Conservation (phyloP, 2,329 filamentous ascomycete genomes). For the Eutypella sp. region DNA sequence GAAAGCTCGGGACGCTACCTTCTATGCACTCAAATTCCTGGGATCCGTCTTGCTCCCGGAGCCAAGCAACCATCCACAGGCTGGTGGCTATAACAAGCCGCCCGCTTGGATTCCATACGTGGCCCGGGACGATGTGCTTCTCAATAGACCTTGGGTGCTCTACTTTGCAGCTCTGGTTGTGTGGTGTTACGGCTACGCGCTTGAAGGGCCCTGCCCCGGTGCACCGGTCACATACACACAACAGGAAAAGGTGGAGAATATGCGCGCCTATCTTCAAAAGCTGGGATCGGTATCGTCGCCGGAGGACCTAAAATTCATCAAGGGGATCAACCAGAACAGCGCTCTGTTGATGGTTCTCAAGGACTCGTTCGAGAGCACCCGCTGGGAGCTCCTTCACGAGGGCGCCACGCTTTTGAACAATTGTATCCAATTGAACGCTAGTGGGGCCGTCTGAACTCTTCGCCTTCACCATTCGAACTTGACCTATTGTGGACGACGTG, state of each 20-base stretch:
- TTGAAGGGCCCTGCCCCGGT: conserved; percentile 69
- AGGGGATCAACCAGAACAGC: conserved; percentile 76
- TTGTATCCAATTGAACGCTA: conserved; percentile 60
- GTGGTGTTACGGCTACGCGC: conserved; percentile 89
- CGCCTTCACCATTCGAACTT: too few species aligned
- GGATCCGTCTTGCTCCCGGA: conserved; percentile 73
- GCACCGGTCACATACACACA: conserved; percentile 49
- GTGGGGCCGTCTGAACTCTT: conserved; percentile 13
- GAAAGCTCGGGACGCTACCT: conserved; percentile 83
- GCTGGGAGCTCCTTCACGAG: conserved; percentile 90
- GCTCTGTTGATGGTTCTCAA: conserved; percentile 77
- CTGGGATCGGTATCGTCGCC: conserved; percentile 70
- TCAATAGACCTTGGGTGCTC: conserved; percentile 91
- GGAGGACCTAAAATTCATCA: conserved; percentile 68
- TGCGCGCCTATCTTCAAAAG: conserved; percentile 71
- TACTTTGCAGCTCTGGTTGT: conserved; percentile 91
- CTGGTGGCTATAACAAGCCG: conserved; percentile 31
- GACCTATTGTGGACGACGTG: too few species aligned
- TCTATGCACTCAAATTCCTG: conserved; percentile 86
- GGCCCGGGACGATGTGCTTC: conserved; percentile 79
- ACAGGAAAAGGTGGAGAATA: conserved; percentile 67
- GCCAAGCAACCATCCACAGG: conserved; percentile 32
- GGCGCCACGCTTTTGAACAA: conserved; percentile 75
- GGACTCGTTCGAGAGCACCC: conserved; percentile 73
- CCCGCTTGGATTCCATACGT: conserved; percentile 61